Percentiles rank a stretch among this genome's conserved stretches.
Conservation (phyloP, 1,284 basidiomycete genomes). For the Ganoderma multipileum region DNA sequence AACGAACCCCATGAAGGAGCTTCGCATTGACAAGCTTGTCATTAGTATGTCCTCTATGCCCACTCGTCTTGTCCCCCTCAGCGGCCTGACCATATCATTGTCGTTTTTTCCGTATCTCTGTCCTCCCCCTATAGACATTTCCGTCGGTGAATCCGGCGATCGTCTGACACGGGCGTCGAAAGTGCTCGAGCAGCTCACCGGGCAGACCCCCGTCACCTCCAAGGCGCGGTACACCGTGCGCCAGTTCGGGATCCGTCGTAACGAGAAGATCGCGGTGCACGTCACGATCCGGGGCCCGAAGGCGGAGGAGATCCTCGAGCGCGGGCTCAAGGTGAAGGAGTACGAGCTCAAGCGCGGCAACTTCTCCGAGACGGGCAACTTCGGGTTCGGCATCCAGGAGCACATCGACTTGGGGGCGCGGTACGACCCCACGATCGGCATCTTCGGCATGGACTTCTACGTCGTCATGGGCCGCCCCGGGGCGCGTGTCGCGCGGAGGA, state of each 20-base stretch:
- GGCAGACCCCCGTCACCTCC: conserved; percentile 98
- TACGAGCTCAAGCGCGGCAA: conserved; percentile 95
- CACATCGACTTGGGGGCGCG: conserved; percentile 99
- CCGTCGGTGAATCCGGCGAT: conserved; percentile 99
- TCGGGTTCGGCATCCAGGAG: conserved; percentile 98
- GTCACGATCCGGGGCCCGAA: conserved; percentile 99
- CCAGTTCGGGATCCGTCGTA: conserved; percentile 98
- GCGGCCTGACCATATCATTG: not conserved
- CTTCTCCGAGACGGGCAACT: conserved; percentile 99
- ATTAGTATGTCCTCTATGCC: conserved; percentile 79
- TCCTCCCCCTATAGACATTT: conserved; percentile 79
- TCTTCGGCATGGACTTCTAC: conserved; percentile 99
- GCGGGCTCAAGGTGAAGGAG: conserved; percentile 99
- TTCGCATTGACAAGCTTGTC: conserved; percentile 98
- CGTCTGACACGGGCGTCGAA: conserved; percentile 99
- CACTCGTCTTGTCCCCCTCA: not conserved
- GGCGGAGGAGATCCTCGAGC: conserved; percentile 99
- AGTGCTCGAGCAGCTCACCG: conserved; percentile 99
- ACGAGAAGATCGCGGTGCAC: conserved; percentile 99
- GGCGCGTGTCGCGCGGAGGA: conserved; percentile 91
- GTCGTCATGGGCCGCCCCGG: conserved; percentile 98
- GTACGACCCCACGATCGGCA: conserved; percentile 97
- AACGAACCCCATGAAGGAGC: conserved; percentile 95
- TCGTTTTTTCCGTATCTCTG: conserved; percentile 8
- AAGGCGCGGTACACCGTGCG: conserved; percentile 99